phyloP scores from a whole-genome alignment of 2,329 filamentous ascomycete species.

The Curvularia eragrostidis region DNA sequence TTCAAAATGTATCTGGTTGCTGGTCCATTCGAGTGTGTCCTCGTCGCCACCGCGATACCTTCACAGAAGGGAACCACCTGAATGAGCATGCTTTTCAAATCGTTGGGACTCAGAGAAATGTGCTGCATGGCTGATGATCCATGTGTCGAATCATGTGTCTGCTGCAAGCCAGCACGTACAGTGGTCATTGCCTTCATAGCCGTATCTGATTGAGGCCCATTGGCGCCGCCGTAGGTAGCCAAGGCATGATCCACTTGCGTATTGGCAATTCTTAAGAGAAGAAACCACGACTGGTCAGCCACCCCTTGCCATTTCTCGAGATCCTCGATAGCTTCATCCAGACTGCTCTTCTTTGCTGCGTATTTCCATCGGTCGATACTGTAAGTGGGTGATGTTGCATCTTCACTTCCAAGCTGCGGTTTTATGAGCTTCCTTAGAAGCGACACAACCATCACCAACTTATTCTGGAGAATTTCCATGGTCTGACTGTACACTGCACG shows the following conservation, averaged over 20 bases:
- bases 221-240: not conserved
- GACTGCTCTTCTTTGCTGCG: not conserved
- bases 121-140: not conserved
- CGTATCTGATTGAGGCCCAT: not conserved
- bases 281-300: slow-evolving; percentile 25
- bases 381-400: not conserved
- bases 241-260: slow-evolving; percentile 4
- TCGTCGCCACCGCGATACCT: not conserved
- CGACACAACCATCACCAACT: not conserved
- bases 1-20: slow-evolving; percentile 13
- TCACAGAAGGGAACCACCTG: not conserved
- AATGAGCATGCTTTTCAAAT: not conserved
- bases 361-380: not conserved
- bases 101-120: not conserved
- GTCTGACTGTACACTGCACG: not conserved
- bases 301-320: slow-evolving; percentile 20
- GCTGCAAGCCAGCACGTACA: not conserved
- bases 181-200: not conserved
- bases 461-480: not conserved
- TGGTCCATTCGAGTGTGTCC: not conserved
- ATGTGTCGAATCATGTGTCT: not conserved
- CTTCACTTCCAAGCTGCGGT: not conserved
- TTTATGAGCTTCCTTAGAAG: not conserved
- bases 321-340: not conserved
- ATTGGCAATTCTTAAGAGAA: slow-evolving; percentile 18